phyloP scores from a whole-genome alignment of 1,284 basidiomycete genomes.

The Baeospora myosura region DNA sequence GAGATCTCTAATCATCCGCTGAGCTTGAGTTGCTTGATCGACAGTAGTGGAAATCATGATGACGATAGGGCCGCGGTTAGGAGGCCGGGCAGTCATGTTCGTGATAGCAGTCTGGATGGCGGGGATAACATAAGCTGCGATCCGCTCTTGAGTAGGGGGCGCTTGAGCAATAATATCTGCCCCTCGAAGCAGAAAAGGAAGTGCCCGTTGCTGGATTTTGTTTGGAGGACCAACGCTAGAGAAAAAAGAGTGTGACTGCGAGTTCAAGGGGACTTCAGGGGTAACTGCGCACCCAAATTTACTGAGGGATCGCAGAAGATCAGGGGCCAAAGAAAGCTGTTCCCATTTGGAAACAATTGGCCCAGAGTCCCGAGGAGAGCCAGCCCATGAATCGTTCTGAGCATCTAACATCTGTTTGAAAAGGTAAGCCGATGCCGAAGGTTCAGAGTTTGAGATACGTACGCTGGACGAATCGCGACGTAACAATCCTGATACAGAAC shows the following conservation, averaged over 20 bases:
- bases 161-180: constrained; percentile 98
- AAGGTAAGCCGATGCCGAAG: constrained; percentile 6
- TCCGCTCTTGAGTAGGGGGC: constrained; percentile 95
- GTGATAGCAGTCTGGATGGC: constrained; percentile 82
- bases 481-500: constrained; percentile 60
- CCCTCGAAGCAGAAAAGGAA: constrained; percentile 90
- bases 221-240: constrained; percentile 90
- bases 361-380: constrained; percentile 62
- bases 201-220: constrained; percentile 94
- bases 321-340: constrained; percentile 79
- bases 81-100: constrained; percentile 40
- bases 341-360: constrained; percentile 96
- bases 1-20: constrained; percentile 92
- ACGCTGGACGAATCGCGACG: constrained; percentile 73
- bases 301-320: constrained; percentile 81
- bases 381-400: constrained; percentile 46
- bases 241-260: constrained; percentile 12
- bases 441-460: constrained; percentile 12
- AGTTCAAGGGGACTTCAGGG: no score
- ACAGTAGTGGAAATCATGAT: constrained; percentile 96
- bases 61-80: constrained; percentile 75
- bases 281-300: constrained; percentile 83
- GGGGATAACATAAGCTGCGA: constrained; percentile 94
- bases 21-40: constrained; percentile 96
- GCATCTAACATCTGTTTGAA: constrained; percentile 39